Base-by-base conservation (phyloP, 805 yeast species). In the Hanseniaspora singularis region DNA sequence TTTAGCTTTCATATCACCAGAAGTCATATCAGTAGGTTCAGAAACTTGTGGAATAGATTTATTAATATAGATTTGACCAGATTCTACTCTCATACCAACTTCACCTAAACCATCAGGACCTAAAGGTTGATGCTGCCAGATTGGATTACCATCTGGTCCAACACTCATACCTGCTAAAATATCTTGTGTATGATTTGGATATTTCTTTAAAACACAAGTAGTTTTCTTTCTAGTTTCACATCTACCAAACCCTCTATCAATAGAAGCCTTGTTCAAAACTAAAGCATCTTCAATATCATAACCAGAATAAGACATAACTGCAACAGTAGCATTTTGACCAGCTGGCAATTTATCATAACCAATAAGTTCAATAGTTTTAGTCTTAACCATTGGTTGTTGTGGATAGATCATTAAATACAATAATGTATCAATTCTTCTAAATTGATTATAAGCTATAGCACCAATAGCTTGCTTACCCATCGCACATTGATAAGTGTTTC, bases 401-500 rank as follows among this genome's bases (percentile, higher is more conserved):
- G 98, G 98, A 60, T 92, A 92, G n/a, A 87, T 95, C 95, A 92
- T 84, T 53, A 92, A 70, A 59, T 92, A 92, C 53, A 92, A 69
- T 58, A 92, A 66, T 1, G 98, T 92, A 60, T 92, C 98, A 54
- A 92, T 89, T 64, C 98, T 79, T 60, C 86, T 76, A 67, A 92
- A 84, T 66, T 92, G 98, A 64, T 92, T 92, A 63, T 92, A 92
- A 10, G 94, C 96, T 65, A 92, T 92, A 2, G 97, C 97, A 55
- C 98, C 98, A 64, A 92, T 89, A n/a, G 98, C 98, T 68, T 92
- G 98, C 86, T 48, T 86, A 77, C 95, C 95, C 95, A 84, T 84
- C 60, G 94, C 95, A 72, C 94, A 84, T 65, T 84, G 95, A 65
- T 84, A 84, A 4, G 94, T 84, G 64, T 84, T 84, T 71, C 95